Base-by-base conservation (phyloP, 1,139 yeast species). In the Yamadazyma blattariae region DNA sequence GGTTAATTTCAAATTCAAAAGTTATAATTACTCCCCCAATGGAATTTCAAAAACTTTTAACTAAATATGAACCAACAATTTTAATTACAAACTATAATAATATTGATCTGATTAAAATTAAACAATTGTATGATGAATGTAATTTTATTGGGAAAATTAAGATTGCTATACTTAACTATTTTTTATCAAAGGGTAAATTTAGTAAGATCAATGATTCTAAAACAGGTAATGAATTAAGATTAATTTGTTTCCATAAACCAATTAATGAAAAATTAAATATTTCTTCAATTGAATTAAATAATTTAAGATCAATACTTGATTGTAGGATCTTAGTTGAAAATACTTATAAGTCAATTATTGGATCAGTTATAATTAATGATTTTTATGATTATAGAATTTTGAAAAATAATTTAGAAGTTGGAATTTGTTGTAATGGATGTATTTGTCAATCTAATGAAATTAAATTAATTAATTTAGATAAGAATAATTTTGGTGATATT, bases 321-420 rank as follows among this genome's bases (percentile, higher is more conserved):
- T 48, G 77, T 2, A 62, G 87, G 40, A 59, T 80, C 0, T 62
- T 83, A 0, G 56, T 62, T 14, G 92, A 84, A 48, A 59, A 69
- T 14, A 71, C 72, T 23, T 57, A 67, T 31, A 56, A 55, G 25
- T 68, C 72, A 17, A 56, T 77, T 1, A 51, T 77, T 34, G 90
- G 90, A 0, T 80, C 89, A 0, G 44, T 83, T 0, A 47, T 82
- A 7, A 62, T 69, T 27, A 76, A 82, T 1, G 85, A 82, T 49
- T 61, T 73, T 30, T 82, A 64, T 46, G 94, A 84, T 46, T 80
- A 79, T 48, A 64, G 94, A 39, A 54, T 72, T 2, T 51, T 73
- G 13, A 57, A 51, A 3, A 40, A 41, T n/a, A 33, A 44, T 7
- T 42, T 50, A 0, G 30, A 40, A 2, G 31, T 37, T 7, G 40